Base-by-base conservation (phyloP, 495 filamentous ascomycete species). In the Chaetomium cochliodes region DNA sequence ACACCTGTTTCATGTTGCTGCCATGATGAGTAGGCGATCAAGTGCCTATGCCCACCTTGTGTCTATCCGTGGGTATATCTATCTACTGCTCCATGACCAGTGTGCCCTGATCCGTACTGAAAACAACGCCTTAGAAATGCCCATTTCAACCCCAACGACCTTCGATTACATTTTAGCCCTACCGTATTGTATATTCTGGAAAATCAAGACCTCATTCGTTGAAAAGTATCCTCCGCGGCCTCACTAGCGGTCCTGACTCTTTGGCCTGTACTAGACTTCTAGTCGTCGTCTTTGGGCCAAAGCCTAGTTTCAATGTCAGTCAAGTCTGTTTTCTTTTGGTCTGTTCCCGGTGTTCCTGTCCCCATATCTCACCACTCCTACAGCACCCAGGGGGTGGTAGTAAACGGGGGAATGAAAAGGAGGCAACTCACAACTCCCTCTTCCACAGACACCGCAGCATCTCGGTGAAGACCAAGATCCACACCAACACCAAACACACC, bases 391-490 rank as follows among this genome's bases (percentile, higher is more conserved):
- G 39, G 41, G 41, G 41, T 44, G 41, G 13, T 44, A 39, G 5
- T 16, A 26, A 37, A 16, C n/a, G n/a, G n/a, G 26, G 55, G 39
- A 18, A 28, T 20, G 50, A 15, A 91, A 81, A 57, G 60, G 20
- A 23, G 13, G 41, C 33, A 5, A 67, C 70, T 61, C 23, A 73
- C 73, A 75, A 41, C 66, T 92, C 82, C 65, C 80, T 85, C 50
- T 78, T 69, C 59, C 82, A 71, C 42, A 96, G 80, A 22, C 90
- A 89, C 1, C 85, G 75, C 58, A 91, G 62, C 91, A 93, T 93
- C 77, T 83, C 84, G 15, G 69, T 76, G 60, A 88, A 85, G 25
- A 96, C 88, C 62, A 89, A 80, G 15, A 86, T 68, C 84, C 90
- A 94, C 58, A 87, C 84, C n/a, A 87, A 23, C 12, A 93, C 72